Conservation (phyloP, 169 alveolate genomes). For the Plasmodium gonderi region DNA sequence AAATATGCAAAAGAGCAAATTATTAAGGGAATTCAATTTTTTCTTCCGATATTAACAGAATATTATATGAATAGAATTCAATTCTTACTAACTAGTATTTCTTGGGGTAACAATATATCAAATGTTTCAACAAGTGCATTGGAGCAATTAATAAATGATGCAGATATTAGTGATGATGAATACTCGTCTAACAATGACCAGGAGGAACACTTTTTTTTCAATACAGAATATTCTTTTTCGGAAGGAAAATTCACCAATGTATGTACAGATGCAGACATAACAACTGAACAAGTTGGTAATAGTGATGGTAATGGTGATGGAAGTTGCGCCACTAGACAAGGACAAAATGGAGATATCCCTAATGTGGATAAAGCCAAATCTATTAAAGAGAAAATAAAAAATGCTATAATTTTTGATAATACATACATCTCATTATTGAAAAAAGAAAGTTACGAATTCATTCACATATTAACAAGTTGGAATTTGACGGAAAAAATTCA, state of each 20-base stretch:
- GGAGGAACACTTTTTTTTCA: background rate
- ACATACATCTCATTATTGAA: constrained; percentile 39
- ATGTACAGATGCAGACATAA: too few species aligned
- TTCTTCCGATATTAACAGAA: constrained; percentile 31
- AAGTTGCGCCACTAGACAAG: background rate
- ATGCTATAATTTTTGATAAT: constrained; percentile 15
- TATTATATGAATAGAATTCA: constrained; percentile 29
- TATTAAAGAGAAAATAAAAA: constrained; percentile 13
- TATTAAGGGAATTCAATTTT: constrained; percentile 35
- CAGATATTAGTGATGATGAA: constrained; percentile 17
- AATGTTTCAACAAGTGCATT: constrained; percentile 10
- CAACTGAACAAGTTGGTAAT: background rate
- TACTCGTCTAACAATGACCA: background rate
- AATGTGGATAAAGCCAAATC: background rate
- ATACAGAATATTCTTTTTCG: background rate
- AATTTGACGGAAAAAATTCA: constrained; percentile 43
- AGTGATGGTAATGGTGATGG: background rate
- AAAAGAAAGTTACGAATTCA: constrained; percentile 61
- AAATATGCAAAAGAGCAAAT: constrained; percentile 34
- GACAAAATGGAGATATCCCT: background rate
- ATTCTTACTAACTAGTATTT: constrained; percentile 43
- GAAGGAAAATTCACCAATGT: background rate
- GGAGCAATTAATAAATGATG: constrained; percentile 42
- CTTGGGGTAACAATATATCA: constrained; percentile 66
- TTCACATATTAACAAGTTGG: constrained; percentile 31